Conservation (phyloP, 2,329 filamentous ascomycete genomes). For the Cercospora canescens region DNA sequence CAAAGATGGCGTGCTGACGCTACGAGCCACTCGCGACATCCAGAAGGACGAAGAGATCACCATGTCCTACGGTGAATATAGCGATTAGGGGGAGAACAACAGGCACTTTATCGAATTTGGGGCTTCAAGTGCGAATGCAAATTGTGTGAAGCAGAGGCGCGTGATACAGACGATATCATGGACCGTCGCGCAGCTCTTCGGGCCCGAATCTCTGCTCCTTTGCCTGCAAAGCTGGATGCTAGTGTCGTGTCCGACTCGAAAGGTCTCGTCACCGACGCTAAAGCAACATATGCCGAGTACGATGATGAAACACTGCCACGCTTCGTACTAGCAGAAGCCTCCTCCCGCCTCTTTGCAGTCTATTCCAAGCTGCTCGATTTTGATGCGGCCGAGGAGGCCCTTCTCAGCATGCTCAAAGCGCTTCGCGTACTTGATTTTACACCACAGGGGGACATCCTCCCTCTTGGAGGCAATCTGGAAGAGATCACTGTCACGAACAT, state of each 20-base stretch:
- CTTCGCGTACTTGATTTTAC: background rate
- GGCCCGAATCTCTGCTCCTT: background rate
- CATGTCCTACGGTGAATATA: constrained; percentile 13
- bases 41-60: constrained; percentile 18
- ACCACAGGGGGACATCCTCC: background rate
- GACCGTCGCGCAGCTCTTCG: constrained; percentile 1
- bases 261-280: background rate
- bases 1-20: constrained; percentile 13
- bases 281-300: background rate
- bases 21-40: constrained; percentile 14
- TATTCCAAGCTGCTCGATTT: constrained; percentile 1
- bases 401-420: constrained; percentile 4
- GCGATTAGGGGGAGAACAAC: background rate
- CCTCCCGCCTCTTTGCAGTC: constrained; percentile 8
- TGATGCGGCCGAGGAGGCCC: constrained; percentile 4
- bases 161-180: background rate
- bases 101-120: constrained; percentile 4
- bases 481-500: constrained; percentile 7
- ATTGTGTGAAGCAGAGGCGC: constrained; percentile 5
- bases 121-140: constrained; percentile 13
- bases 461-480: background rate
- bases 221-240: background rate
- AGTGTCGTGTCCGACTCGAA: background rate
- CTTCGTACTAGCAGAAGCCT: constrained; percentile 6
- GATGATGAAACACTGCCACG: background rate